phyloP scores from a whole-genome alignment of 2,329 filamentous ascomycete genomes.

The Sporothrix euskadiensis region DNA sequence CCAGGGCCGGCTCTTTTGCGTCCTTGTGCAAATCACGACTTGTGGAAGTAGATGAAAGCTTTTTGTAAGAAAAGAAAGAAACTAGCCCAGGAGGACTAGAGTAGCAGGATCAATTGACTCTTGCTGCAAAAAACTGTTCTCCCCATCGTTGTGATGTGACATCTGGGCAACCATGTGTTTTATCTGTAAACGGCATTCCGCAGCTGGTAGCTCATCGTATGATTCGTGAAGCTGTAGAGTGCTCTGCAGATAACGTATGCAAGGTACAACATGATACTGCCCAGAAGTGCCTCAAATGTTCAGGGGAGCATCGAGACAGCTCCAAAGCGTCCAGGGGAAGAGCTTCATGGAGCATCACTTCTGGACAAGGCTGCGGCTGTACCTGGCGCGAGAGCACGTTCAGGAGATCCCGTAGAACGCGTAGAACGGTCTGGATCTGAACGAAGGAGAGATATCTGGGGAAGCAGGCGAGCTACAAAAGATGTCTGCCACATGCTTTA shows the following conservation, averaged over 20 bases:
- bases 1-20: neutral
- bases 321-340: neutral
- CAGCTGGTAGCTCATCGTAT: neutral
- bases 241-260: neutral
- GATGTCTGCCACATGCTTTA: neutral
- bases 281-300: neutral
- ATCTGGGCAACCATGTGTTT: neutral
- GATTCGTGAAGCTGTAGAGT: neutral
- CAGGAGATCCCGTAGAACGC: neutral
- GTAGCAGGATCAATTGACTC: constrained; percentile 28
- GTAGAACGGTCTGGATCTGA: neutral
- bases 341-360: neutral
- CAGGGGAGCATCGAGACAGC: neutral
- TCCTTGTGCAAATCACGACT: constrained; percentile 21
- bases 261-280: neutral
- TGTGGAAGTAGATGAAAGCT: constrained; percentile 11
- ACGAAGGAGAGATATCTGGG: neutral
- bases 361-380: constrained; percentile 13
- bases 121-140: constrained; percentile 2
- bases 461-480: neutral
- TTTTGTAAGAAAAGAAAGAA: neutral
- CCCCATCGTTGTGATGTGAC: neutral
- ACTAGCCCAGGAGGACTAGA: constrained; percentile 18
- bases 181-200: neutral
- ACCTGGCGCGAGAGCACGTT: neutral